Evolutionary conservation across 805 yeast genomes (phyloP), one percentile per base, ranked within the genome.

Genomic region (Ogataea minuta): DNA sequence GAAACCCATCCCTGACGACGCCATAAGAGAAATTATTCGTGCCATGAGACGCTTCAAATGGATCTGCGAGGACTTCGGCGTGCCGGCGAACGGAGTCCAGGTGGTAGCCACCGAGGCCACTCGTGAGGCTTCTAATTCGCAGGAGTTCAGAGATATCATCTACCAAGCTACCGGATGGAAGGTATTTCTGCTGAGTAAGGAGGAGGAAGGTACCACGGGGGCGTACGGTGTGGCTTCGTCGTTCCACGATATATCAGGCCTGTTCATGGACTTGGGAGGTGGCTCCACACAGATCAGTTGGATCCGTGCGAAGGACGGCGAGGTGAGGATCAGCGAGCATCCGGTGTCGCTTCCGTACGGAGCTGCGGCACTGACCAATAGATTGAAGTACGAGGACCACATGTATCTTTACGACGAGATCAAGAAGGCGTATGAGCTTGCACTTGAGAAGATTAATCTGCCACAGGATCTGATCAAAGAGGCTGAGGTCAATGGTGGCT

Each of bases 31-130:
- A 41, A 76, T 83, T 14, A 70, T 77, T 39, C 67, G 72, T 15
- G 81, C 86, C 2, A 73, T 84, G 76, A 70, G 71, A 45, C 70
- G 91, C 50, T 84, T 84, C 63, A 74, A 76, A 52, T 65, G 75
- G 49, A 80, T 83, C 29, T 84, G 91, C 57, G 77, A 72, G 38
- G 88, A 81, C 59, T 84, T 84, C 53, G 88, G 87, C 16, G 89
- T 84, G 2, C 72, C 78, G 6, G 55, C 60, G 20, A 71, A 70
- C 36, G 74, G 80, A 12, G 85, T 82, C 9, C 64, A 76, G 43
- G 81, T 84, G 1, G 80, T 83, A 14, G 88, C 87, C 7, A 81
- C 90, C 0, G 88, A 83, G 50, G 87, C 88, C 1, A 77, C 84
- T 0, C 70, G 87, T 52, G 81, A 77, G 46, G 87, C 88, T 2